These are phyloP conservation scores for Elongisporangium prolatum DNA, from an alignment of 352 stramenopile species.

Conservation along the genomic window DNA sequence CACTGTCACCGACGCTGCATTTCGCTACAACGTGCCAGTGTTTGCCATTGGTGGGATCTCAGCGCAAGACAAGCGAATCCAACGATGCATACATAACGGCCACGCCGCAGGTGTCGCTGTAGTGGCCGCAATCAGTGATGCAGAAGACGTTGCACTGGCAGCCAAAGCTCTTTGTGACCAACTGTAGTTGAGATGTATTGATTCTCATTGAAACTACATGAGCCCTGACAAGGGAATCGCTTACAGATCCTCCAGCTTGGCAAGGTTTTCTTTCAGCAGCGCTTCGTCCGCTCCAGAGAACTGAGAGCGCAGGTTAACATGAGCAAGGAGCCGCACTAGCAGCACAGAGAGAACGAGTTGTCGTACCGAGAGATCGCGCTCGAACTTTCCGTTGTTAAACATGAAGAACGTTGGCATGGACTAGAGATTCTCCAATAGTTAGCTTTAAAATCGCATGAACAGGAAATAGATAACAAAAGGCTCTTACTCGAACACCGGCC, in stretches of 20 bases:
- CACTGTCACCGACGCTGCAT: conserved; percentile 15
- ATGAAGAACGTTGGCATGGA: conserved; percentile 89
- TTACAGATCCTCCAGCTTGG: conserved; percentile 74
- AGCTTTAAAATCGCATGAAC: neutral
- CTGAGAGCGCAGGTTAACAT: conserved; percentile 15
- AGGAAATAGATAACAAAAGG: neutral
- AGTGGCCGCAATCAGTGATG: conserved; percentile 41
- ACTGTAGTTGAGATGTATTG: conserved; percentile 4
- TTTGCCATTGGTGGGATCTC: conserved; percentile 48
- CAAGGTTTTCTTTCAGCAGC: conserved; percentile 64
- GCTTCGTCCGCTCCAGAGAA: conserved; percentile 83
- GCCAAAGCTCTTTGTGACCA: conserved; percentile 17
- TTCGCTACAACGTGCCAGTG: conserved; percentile 30
- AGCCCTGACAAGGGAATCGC: neutral
- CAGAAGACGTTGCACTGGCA: conserved; percentile 20
- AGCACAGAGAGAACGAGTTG: neutral
- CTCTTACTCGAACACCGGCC: conserved; percentile 74
- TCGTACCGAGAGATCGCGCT: conserved; percentile 71
- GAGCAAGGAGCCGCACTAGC: neutral
- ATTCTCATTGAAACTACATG: neutral
- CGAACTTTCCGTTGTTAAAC: conserved; percentile 74
- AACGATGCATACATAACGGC: conserved; percentile 33
- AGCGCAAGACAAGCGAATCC: conserved; percentile 27
- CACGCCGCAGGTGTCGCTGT: conserved; percentile 37
- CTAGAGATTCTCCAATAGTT: conserved; percentile 26